phyloP scores from a whole-genome alignment of 495 filamentous ascomycete species.

The Aspergillus bridgeri region DNA sequence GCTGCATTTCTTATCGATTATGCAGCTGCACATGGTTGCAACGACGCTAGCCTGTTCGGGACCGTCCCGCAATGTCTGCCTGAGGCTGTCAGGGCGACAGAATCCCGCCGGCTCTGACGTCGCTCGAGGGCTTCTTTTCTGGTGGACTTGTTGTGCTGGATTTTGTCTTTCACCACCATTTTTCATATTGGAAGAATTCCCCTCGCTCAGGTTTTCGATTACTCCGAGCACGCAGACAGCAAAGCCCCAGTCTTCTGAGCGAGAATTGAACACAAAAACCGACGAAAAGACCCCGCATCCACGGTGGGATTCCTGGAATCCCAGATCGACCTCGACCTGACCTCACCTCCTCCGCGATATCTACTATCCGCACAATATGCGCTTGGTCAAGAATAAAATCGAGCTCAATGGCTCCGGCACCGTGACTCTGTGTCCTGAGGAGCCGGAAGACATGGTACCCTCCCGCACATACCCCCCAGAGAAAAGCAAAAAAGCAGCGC shows the following conservation, averaged over 20 bases:
- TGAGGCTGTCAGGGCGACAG: constrained; percentile 7
- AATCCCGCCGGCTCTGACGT: not conserved
- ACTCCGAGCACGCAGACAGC: not conserved
- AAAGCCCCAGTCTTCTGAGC: not conserved
- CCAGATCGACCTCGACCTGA: not conserved
- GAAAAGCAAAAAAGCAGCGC: not conserved
- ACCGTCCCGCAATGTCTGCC: constrained; percentile 16
- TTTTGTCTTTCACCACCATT: not conserved
- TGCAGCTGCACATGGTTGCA: not conserved
- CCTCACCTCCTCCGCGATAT: not conserved
- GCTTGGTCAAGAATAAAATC: constrained; percentile 68
- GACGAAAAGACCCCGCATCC: not conserved
- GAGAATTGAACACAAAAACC: not conserved
- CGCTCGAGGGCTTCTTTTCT: not conserved
- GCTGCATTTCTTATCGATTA: constrained; percentile 23
- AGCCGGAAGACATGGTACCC: constrained; percentile 91
- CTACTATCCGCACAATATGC: constrained; percentile 48
- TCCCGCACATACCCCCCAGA: not conserved
- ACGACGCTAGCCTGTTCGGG: constrained; percentile 9
- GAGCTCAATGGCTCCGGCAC: constrained; percentile 72
- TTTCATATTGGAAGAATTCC: not conserved
- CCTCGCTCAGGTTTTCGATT: not conserved
- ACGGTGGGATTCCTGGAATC: not conserved
- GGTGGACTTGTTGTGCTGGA: not conserved
- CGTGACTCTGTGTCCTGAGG: constrained; percentile 79